Evolutionary conservation across 2,329 filamentous ascomycete species (phyloP), one percentile per base, ranked within the genome.

Genomic region (Pseudovirgaria hyperparasitica): DNA sequence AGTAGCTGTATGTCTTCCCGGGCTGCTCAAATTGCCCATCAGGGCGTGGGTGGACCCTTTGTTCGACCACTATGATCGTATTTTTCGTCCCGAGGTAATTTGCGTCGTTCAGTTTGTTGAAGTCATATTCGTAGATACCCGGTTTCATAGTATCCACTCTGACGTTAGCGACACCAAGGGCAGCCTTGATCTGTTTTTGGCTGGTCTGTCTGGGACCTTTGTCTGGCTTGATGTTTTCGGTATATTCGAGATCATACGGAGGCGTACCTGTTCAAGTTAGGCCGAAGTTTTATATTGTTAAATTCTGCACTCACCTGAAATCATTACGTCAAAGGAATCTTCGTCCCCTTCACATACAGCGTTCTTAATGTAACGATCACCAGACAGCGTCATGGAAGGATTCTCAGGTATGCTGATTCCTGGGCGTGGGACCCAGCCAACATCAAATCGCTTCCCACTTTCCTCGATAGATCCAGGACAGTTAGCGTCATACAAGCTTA

Each of bases 311-410:
- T 57, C 69, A 71, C 84, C 87, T 48, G 70, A 70, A 35, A 98
- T 67, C 22, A 69, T 67, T 28, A 98, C 62, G 44, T 94, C 85
- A 29, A 94, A 75, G 4, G 76, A 74, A 50, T 94, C 87, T 44
- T 93, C 80, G 35, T 96, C 87, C 16, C 87, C 87, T 58, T 98
- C 86, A 46, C 90, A 98, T 16, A 98, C 77, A 34, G 86, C 76
- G 22, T 75, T 69, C 54, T 92, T 92, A 40, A 75, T 50, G 46
- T 76, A 80, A 18, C 65, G 63, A 16, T 63, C 60, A 10, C 63
- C 60, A 19, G 65, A 45, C 10, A 45, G 54, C 8, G 60, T 60
- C 24, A 82, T 64, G 24, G 74, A 69, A 4, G 72, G 63, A n/a
- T 39, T 71, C 33, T 78, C 68, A 5, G 74, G 62, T 23, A 90